Evolutionary conservation across 306 rosid genomes (phyloP).

Genomic region (Castanea crenata): DNA sequence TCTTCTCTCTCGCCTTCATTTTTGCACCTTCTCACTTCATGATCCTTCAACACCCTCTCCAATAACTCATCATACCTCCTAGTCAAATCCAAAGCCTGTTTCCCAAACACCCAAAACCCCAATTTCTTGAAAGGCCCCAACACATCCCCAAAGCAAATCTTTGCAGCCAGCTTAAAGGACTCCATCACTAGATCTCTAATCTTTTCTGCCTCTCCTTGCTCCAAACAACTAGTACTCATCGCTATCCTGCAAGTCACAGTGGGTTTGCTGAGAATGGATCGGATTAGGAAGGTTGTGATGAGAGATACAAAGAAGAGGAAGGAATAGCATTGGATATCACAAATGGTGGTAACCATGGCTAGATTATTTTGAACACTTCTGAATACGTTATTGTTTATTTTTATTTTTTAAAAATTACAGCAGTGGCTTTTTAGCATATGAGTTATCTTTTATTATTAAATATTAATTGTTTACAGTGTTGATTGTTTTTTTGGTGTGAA

Average conservation of each 20-base stretch:
- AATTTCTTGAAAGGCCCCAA: constrained; percentile 47
- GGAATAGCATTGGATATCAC: neutral
- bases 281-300: constrained; percentile 2
- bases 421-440: too few species aligned
- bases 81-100: constrained; percentile 40
- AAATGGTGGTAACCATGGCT: neutral
- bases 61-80: constrained; percentile 45
- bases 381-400: too few species aligned
- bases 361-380: too few species aligned
- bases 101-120: constrained; percentile 46
- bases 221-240: constrained; percentile 52
- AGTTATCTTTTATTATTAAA: too few species aligned
- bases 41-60: constrained; percentile 46
- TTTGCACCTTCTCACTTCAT: constrained; percentile 20
- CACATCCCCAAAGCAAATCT: constrained; percentile 49
- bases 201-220: constrained; percentile 39
- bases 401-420: too few species aligned
- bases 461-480: too few species aligned
- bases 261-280: constrained; percentile 1
- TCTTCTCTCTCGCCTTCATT: constrained; percentile 23
- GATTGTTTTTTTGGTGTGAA: too few species aligned
- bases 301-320: neutral
- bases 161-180: constrained; percentile 39
- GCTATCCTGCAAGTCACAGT: constrained; percentile 44
- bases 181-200: constrained; percentile 40